Evolutionary conservation across 2,329 filamentous ascomycete species (phyloP).

Genomic region (Clonostachys solani): DNA sequence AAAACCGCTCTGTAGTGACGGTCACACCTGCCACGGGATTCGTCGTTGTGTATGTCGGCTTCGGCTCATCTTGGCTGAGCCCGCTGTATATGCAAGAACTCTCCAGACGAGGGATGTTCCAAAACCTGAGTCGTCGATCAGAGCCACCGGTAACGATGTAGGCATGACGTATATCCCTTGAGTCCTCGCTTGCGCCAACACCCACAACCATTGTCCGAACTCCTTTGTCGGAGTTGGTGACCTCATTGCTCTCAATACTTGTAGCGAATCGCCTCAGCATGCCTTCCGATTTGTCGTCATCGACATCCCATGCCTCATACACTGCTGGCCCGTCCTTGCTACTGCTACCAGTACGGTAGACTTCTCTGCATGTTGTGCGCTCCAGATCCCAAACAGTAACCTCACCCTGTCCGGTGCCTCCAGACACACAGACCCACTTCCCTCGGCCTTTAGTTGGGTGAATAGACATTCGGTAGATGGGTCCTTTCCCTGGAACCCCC

Average conservation of each 20-base stretch:
- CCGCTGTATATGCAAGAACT: constrained; percentile 79
- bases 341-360: constrained; percentile 67
- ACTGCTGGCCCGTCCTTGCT: constrained; percentile 56
- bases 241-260: constrained; percentile 58
- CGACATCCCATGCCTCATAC: constrained; percentile 83
- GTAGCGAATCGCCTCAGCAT: constrained; percentile 85
- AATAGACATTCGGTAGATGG: constrained; percentile 74
- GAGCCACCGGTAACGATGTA: constrained; percentile 86
- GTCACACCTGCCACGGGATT: constrained; percentile 60
- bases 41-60: constrained; percentile 66
- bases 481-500: constrained; percentile 76
- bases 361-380: constrained; percentile 81
- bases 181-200: constrained; percentile 64
- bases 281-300: constrained; percentile 82
- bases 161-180: constrained; percentile 69
- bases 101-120: constrained; percentile 80
- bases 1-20: constrained; percentile 61
- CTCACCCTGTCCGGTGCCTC: constrained; percentile 82
- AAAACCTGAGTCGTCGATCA: constrained; percentile 89
- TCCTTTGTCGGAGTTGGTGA: constrained; percentile 56
- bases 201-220: constrained; percentile 73
- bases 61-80: constrained; percentile 62
- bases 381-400: constrained; percentile 96
- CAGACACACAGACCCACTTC: constrained; percentile 83
- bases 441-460: constrained; percentile 76